Evolutionary conservation across 495 filamentous ascomycete genomes (phyloP).

Genomic region (Tuber borchii): DNA sequence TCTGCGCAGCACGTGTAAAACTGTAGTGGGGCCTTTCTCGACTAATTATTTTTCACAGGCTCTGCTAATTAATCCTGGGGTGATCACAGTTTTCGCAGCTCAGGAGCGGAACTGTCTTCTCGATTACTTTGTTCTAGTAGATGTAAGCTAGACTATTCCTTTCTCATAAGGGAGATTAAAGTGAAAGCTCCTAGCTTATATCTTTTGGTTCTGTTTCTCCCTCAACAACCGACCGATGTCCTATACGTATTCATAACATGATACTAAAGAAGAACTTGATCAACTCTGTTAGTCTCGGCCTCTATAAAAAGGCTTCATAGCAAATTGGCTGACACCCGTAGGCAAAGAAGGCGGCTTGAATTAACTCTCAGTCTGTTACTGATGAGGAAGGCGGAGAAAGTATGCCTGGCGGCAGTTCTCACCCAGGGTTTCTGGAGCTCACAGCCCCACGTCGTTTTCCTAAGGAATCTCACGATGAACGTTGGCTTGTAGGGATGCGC

Average conservation of each 20-base stretch:
- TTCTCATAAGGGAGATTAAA: background rate
- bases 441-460: background rate
- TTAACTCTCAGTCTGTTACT: background rate
- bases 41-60: background rate
- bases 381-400: background rate
- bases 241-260: background rate
- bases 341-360: background rate
- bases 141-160: background rate
- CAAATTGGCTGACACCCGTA: background rate
- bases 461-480: background rate
- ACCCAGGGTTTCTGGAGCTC: background rate
- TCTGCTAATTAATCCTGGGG: background rate
- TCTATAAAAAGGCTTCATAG: background rate
- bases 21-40: background rate
- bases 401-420: background rate
- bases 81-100: background rate
- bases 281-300: too few species aligned
- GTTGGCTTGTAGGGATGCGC: background rate
- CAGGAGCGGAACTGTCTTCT: background rate
- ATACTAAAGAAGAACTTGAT: background rate
- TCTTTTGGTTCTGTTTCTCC: background rate
- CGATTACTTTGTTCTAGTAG: background rate
- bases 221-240: background rate
- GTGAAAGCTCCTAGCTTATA: background rate
- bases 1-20: background rate